Evolutionary conservation across 2,329 filamentous ascomycete genomes (phyloP).

Genomic region (Alternaria ventricosa): DNA sequence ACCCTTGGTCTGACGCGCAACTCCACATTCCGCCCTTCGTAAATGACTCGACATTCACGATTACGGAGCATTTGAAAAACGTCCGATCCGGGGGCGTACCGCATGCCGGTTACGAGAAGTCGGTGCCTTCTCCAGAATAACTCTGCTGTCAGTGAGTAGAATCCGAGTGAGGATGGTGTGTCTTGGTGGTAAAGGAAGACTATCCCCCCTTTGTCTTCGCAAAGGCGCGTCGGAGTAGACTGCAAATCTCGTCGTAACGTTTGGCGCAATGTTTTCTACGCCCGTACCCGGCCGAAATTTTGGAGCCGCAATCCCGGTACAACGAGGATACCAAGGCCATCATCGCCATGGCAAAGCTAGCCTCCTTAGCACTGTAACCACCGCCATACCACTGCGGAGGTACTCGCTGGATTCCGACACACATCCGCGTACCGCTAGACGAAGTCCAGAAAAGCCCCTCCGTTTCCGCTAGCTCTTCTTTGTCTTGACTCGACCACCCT

Average conservation of each 20-base stretch:
- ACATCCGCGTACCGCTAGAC: conserved; percentile 52
- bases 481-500: conserved; percentile 32
- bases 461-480: conserved; percentile 33
- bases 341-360: conserved; percentile 56
- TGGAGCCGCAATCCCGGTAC: conserved; percentile 48
- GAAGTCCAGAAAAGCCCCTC: conserved; percentile 50
- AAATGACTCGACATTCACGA: neutral
- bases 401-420: conserved; percentile 41
- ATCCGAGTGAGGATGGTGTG: neutral
- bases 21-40: conserved; percentile 8
- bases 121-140: neutral
- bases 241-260: conserved; percentile 53
- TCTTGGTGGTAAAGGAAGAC: neutral
- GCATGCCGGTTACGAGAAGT: neutral
- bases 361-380: neutral
- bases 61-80: neutral
- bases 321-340: conserved; percentile 57
- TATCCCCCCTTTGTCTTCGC: conserved; percentile 19
- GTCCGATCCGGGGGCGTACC: neutral
- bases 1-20: neutral
- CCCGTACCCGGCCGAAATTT: conserved; percentile 36
- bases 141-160: conserved; percentile 11
- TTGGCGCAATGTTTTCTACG: conserved; percentile 40
- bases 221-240: conserved; percentile 48
- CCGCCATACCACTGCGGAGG: neutral